Evolutionary conservation across 2,329 filamentous ascomycete species (phyloP).

Genomic region (Pezizomycotina sp.): DNA sequence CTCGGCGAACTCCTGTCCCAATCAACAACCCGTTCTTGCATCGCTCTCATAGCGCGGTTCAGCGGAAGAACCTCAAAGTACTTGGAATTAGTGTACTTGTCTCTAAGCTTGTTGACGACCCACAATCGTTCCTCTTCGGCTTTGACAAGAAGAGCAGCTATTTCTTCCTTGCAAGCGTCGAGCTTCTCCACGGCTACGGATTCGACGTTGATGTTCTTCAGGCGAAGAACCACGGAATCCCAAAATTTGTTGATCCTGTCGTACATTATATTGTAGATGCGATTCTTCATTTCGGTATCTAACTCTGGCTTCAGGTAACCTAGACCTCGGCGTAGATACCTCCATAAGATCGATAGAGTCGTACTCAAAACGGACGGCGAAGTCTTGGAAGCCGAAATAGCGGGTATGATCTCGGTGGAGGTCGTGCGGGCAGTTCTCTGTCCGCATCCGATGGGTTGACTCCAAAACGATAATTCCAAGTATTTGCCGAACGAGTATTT

Average conservation of each 20-base stretch:
- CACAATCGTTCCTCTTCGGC: slow-evolving; percentile 67
- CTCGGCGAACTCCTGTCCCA: slow-evolving; percentile 81
- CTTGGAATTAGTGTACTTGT: slow-evolving; percentile 80
- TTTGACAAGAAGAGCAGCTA: slow-evolving; percentile 60
- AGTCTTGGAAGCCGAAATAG: slow-evolving; percentile 78
- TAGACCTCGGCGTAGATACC: slow-evolving; percentile 77
- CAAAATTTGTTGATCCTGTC: slow-evolving; percentile 76
- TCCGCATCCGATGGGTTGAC: slow-evolving; percentile 61
- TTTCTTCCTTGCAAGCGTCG: slow-evolving; percentile 63
- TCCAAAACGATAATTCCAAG: slow-evolving; percentile 94
- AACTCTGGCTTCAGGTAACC: slow-evolving; percentile 95
- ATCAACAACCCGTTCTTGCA: slow-evolving; percentile 80
- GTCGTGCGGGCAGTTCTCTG: slow-evolving; percentile 68
- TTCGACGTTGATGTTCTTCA: slow-evolving; percentile 80
- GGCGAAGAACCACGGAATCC: slow-evolving; percentile 61
- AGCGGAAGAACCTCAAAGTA: slow-evolving; percentile 95
- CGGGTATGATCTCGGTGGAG: slow-evolving; percentile 81
- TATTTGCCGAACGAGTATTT: slow-evolving; percentile 99
- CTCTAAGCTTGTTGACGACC: slow-evolving; percentile 62
- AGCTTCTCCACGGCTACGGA: slow-evolving; percentile 76
- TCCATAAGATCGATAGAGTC: slow-evolving; percentile 85
- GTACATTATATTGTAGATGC: slow-evolving; percentile 66
- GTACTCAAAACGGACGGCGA: slow-evolving; percentile 77
- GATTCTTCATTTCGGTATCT: slow-evolving; percentile 81
- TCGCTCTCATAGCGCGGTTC: slow-evolving; percentile 71